Evolutionary conservation across 2,329 filamentous ascomycete species (phyloP), one percentile per base, ranked within the genome.

Genomic region (Beauveria brongniartii): DNA sequence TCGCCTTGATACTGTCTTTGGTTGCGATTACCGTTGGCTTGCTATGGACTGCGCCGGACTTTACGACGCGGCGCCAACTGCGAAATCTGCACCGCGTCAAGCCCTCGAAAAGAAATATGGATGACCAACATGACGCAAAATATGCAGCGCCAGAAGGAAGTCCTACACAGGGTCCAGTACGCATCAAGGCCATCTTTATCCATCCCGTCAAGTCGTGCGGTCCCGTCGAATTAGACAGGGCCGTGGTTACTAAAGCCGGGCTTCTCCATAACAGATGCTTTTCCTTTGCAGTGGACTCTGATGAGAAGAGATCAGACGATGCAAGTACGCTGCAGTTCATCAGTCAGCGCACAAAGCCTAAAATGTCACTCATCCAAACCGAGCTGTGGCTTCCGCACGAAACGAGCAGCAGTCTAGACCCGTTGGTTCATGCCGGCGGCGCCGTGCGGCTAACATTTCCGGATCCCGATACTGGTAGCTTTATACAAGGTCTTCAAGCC

Each of bases 161-260:
- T 1, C 5, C 51, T 3, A 52, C n/a, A 5, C 8, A 37, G 0
- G 43, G 62, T 1, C 59, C 69, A 1, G 63, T 68, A 1, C 62
- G 61, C 2, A 63, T 71, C 63, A 70, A 71, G 26, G 69, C 69
- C 4, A 61, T 70, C 1, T 68, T 66, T 3, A 62, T 71, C 5
- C 68, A 71, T 12, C 69, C 69, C 0, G 63, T 71, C 54, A 71
- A 71, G 41, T 71, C 69, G 0, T 71, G 68, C 46, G 66, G 61
- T 1, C 67, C 68, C 0, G 56, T 71, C 5, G 69, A 71, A 30
- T 12, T 71, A 18, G 34, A 66, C 16, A 57, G 65, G 2, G 67
- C 66, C 1, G 22, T 64, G 6, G 64, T 71, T 7, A 61, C 66
- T 10, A 71, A 70, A 26, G 64, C 64, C 1, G 68, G 69, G 0